A percentile compares a stretch with the other conserved stretches of the same genome.
Evolutionary conservation across 495 filamentous ascomycete species (phyloP).

Genomic region (Aspergillus taichungensis): DNA sequence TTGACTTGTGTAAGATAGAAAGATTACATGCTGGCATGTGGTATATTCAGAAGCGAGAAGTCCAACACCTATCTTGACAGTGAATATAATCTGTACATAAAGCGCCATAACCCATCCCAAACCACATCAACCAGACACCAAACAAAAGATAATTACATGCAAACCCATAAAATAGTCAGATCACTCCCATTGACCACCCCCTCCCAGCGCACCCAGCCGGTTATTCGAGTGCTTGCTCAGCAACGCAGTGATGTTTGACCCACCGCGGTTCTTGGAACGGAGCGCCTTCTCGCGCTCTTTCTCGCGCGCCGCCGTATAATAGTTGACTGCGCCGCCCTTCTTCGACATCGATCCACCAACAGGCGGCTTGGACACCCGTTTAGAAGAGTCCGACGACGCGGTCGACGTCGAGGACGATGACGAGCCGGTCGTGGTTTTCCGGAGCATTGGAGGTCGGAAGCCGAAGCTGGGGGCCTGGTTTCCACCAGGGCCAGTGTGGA

Average conservation of each 20-base stretch:
- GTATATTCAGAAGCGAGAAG: no score
- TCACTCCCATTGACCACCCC: constrained; percentile 34
- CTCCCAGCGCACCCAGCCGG: constrained; percentile 25
- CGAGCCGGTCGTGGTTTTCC: constrained; percentile 61
- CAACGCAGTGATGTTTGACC: constrained; percentile 27
- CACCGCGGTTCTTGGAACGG: constrained; percentile 38
- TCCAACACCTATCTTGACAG: no score
- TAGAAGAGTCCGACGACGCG: constrained; percentile 28
- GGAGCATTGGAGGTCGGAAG: constrained; percentile 72
- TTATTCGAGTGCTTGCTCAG: constrained; percentile 28
- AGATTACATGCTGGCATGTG: no score
- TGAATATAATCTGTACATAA: no score
- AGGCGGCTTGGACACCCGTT: constrained; percentile 29
- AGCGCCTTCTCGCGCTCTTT: constrained; percentile 54
- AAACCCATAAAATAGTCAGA: not conserved
- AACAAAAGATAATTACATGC: not conserved
- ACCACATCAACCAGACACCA: not conserved
- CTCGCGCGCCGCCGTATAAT: constrained; percentile 69
- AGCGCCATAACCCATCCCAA: not conserved
- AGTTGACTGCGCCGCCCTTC: constrained; percentile 72
- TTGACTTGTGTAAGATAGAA: no score
- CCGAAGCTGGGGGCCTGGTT: constrained; percentile 28
- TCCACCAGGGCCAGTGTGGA: constrained; percentile 38
- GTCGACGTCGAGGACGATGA: constrained; percentile 25
- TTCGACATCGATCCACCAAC: constrained; percentile 49